phyloP scores from a whole-genome alignment of 129 eudicot species.

The Centrapalus pauciflorus region DNA sequence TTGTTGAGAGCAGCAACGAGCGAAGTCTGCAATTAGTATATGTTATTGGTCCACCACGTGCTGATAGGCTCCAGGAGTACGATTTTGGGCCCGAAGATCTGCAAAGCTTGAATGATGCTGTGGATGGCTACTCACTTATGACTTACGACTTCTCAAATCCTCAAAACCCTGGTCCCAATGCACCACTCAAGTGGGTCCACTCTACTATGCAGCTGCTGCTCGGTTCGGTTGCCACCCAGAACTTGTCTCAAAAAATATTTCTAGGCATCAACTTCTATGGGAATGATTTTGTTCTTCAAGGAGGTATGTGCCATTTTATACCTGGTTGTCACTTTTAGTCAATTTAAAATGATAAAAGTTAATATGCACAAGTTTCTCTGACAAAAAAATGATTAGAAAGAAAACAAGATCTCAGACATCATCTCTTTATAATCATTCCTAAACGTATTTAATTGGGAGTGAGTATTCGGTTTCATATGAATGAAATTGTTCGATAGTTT shows the following conservation, averaged over 20 bases:
- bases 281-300: slow-evolving; percentile 64
- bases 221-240: slow-evolving; percentile 24
- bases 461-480: too few relatives aligned
- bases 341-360: not conserved
- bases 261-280: slow-evolving; percentile 92
- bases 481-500: too few relatives aligned
- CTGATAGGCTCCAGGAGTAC: slow-evolving; percentile 58
- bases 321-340: not conserved
- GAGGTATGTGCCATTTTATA: slow-evolving; percentile 40
- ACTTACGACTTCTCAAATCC: slow-evolving; percentile 92
- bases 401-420: not conserved
- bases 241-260: slow-evolving; percentile 59
- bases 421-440: too few relatives aligned
- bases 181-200: slow-evolving; percentile 85
- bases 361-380: not conserved
- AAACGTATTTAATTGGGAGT: too few relatives aligned
- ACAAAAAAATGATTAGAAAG: not conserved
- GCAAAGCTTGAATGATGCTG: slow-evolving; percentile 48
- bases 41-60: slow-evolving; percentile 87
- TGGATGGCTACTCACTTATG: slow-evolving; percentile 98
- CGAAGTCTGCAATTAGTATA: slow-evolving; percentile 60
- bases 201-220: slow-evolving; percentile 59
- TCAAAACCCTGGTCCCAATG: slow-evolving; percentile 94
- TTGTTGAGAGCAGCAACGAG: slow-evolving; percentile 31
- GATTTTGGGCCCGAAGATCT: slow-evolving; percentile 95